phyloP scores from a whole-genome alignment of 331 rosid genomes.

The Quercus tomentella region DNA sequence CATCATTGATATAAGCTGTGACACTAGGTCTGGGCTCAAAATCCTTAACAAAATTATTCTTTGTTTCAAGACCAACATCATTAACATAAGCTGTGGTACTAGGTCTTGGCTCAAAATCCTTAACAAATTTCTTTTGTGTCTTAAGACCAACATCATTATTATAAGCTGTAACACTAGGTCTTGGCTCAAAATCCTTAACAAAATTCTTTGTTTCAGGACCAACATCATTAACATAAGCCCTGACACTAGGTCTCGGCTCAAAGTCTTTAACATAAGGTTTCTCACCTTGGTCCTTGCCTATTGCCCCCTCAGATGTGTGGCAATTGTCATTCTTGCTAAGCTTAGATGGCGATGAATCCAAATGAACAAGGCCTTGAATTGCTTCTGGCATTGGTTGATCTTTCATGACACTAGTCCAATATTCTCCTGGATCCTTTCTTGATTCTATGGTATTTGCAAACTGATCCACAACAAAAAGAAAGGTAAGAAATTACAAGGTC shows the following conservation, averaged over 20 bases:
- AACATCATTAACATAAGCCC: background rate
- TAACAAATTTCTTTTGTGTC: background rate
- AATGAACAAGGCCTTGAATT: constrained; percentile 27
- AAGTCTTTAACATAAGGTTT: background rate
- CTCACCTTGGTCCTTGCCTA: background rate
- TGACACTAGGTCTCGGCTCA: background rate
- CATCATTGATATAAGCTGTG: background rate
- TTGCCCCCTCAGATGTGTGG: background rate
- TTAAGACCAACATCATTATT: background rate
- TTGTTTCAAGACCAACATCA: background rate
- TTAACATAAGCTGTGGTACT: background rate
- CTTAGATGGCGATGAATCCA: background rate
- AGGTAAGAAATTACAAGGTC: background rate
- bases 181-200: no score
- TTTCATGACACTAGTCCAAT: constrained; percentile 30
- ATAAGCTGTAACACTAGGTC: no score
- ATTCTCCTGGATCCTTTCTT: constrained; percentile 27
- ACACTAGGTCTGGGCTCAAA: background rate
- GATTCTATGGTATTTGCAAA: constrained; percentile 10
- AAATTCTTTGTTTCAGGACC: no score
- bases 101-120: constrained; percentile 7
- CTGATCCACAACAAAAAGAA: background rate
- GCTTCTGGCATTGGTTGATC: constrained; percentile 35
- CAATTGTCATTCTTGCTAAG: background rate
- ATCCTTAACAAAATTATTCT: background rate